Conservation (phyloP, 2,329 filamentous ascomycete genomes). For the Ophiostoma montium region DNA sequence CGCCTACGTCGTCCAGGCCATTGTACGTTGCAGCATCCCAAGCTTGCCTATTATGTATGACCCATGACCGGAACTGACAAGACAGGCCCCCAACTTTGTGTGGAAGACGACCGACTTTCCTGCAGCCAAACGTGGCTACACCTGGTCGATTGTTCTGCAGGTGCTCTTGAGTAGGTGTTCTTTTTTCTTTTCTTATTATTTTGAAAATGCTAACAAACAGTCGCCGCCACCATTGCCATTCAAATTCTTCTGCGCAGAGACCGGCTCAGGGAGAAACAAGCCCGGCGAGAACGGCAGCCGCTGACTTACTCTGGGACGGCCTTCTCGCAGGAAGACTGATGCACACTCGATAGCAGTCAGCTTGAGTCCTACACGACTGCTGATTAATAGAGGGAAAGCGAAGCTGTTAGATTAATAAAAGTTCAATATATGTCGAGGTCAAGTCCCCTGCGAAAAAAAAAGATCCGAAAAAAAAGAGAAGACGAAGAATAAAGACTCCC, state of each 20-base stretch:
- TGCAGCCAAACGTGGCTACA: constrained; percentile 22
- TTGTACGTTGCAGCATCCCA: constrained; percentile 11
- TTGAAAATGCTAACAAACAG: constrained; percentile 1
- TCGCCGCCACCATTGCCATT: constrained; percentile 17
- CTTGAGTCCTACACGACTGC: too few species aligned
- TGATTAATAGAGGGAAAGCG: too few species aligned
- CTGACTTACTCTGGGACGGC: not conserved
- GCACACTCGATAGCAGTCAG: not conserved
- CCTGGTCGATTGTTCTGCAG: constrained; percentile 22
- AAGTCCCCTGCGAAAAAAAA: too few species aligned
- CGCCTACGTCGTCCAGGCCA: constrained; percentile 17
- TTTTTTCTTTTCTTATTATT: not conserved
- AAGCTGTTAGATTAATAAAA: too few species aligned
- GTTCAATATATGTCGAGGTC: too few species aligned
- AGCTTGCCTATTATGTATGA: too few species aligned
- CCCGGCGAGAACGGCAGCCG: not conserved
- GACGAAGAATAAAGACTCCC: not conserved
- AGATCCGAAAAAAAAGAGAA: too few species aligned
- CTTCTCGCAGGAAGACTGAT: not conserved
- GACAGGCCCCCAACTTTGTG: constrained; percentile 23
- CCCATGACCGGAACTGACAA: not conserved
- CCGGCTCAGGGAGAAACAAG: not conserved
- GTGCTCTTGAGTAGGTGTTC: constrained; percentile 15
- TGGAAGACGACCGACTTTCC: constrained; percentile 28
- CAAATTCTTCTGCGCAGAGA: constrained; percentile 20